Conservation (phyloP, 2,329 filamentous ascomycete genomes). For the Ophiostoma populinum region DNA sequence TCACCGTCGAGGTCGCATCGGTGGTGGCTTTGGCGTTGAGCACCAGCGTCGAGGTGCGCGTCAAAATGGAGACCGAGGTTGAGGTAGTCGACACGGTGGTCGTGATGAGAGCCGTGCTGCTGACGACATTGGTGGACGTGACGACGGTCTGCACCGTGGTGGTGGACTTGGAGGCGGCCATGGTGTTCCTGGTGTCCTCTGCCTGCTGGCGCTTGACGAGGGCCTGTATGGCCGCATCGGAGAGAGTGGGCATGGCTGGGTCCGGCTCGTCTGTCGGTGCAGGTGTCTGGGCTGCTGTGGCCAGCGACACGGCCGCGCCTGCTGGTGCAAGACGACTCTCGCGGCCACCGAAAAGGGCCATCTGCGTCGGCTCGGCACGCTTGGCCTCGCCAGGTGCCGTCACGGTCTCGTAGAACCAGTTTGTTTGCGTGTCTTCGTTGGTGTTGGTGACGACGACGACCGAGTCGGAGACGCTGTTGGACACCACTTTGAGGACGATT, state of each 20-base stretch:
- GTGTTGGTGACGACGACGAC: slow-evolving; percentile 10
- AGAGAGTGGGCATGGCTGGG: not conserved
- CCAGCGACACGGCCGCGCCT: too few relatives aligned
- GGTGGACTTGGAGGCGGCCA: slow-evolving; percentile 1
- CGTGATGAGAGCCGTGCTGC: not conserved
- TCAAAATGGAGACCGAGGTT: slow-evolving; percentile 3
- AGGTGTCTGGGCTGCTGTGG: not conserved
- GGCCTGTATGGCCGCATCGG: not conserved
- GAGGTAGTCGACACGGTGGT: slow-evolving; percentile 4
- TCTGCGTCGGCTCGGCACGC: slow-evolving; percentile 3
- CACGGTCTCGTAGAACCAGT: slow-evolving; percentile 11
- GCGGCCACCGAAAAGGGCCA: not conserved
- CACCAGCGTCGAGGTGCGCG: slow-evolving; percentile 5
- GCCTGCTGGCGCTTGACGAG: slow-evolving; percentile 3
- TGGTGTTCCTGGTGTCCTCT: slow-evolving; percentile 5
- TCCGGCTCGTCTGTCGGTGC: not conserved
- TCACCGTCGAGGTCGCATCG: slow-evolving; percentile 11
- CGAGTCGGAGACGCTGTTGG: slow-evolving; percentile 8
- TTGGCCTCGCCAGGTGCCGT: slow-evolving; percentile 5
- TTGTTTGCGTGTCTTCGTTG: slow-evolving; percentile 11
- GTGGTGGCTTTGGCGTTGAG: slow-evolving; percentile 11
- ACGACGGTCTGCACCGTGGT: slow-evolving; percentile 1
- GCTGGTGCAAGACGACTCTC: too few relatives aligned
- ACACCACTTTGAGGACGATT: slow-evolving; percentile 10
- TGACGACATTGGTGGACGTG: slow-evolving; percentile 5